Percentiles rank a stretch among this genome's conserved stretches.
phyloP scores from a whole-genome alignment of 1,284 basidiomycete species.

The Moesziomyces sp. region DNA sequence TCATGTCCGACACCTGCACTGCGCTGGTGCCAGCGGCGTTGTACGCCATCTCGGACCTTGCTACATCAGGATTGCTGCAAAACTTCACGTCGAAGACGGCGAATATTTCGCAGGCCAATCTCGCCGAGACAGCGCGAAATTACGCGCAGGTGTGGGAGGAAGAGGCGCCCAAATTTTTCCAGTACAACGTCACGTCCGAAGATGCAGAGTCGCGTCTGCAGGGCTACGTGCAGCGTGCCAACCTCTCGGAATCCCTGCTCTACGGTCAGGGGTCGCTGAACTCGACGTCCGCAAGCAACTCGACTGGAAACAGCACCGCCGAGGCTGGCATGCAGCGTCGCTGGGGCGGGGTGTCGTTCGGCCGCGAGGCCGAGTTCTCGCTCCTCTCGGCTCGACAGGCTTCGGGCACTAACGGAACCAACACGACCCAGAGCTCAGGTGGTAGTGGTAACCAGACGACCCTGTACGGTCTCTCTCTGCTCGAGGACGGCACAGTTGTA shows the following conservation, averaged over 20 bases:
- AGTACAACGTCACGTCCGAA: conserved; percentile 67
- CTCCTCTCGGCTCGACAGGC: conserved; percentile 14
- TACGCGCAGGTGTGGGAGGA: conserved; percentile 70
- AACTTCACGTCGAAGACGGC: conserved; percentile 35
- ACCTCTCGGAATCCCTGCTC: conserved; percentile 68
- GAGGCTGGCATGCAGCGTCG: conserved; percentile 7
- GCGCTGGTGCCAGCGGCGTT: conserved; percentile 72
- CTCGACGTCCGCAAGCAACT: conserved; percentile 14
- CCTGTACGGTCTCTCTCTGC: conserved; percentile 32
- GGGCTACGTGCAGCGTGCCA: conserved; percentile 69
- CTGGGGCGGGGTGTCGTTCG: conserved; percentile 9
- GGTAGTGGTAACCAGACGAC: conserved; percentile 6
- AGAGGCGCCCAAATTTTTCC: conserved; percentile 70
- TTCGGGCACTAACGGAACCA: conserved; percentile 1
- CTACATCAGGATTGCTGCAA: conserved; percentile 67
- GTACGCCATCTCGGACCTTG: conserved; percentile 70
- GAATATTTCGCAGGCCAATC: conserved; percentile 10
- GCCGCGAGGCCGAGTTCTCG: conserved; percentile 12
- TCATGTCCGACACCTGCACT: conserved; percentile 10
- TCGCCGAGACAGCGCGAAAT: conserved; percentile 64
- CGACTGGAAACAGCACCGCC: conserved; percentile 4
- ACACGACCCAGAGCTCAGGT: not conserved
- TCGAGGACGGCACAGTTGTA: conserved; percentile 34
- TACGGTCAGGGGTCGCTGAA: conserved; percentile 49
- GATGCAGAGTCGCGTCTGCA: conserved; percentile 68